Percentiles rank a stretch among this genome's conserved stretches.
phyloP scores from a whole-genome alignment of 169 alveolate genomes.

The Fabrea salina region DNA sequence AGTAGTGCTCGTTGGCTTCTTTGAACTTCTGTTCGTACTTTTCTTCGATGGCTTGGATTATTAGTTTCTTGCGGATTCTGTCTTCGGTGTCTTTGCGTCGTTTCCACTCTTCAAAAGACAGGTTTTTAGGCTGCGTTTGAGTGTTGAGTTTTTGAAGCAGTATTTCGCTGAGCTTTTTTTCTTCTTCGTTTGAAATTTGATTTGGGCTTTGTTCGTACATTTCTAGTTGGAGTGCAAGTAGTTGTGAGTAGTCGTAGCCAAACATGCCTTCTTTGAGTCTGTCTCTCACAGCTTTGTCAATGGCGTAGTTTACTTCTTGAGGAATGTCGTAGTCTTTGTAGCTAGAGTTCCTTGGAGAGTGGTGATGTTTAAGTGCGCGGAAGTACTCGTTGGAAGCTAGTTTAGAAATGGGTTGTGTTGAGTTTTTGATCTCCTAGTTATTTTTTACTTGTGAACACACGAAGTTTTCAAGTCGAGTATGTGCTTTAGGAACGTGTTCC shows the following conservation, averaged over 20 bases:
- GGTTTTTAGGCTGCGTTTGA: neutral
- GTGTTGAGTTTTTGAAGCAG: neutral
- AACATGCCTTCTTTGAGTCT: neutral
- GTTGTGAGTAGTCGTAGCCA: slow-evolving; percentile 10
- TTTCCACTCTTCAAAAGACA: slow-evolving; percentile 8
- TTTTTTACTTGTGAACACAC: neutral
- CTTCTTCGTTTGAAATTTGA: neutral
- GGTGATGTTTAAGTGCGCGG: slow-evolving; percentile 21
- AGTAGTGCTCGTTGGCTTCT: neutral
- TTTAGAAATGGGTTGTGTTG: neutral
- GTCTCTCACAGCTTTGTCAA: slow-evolving; percentile 15
- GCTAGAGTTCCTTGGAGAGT: neutral
- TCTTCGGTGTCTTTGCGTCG: neutral
- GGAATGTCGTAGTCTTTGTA: neutral
- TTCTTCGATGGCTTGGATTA: neutral
- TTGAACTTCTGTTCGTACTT: neutral
- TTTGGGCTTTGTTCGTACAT: neutral
- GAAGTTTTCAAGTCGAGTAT: no score
- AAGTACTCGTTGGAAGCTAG: slow-evolving; percentile 2
- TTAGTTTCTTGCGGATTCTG: neutral
- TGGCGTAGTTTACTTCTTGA: neutral
- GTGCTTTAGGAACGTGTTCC: no score
- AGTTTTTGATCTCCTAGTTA: neutral
- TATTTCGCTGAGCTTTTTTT: neutral
- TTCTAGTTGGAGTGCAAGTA: neutral